Conservation (phyloP, 2,329 filamentous ascomycete genomes). For the Hirsutella thompsonii region DNA sequence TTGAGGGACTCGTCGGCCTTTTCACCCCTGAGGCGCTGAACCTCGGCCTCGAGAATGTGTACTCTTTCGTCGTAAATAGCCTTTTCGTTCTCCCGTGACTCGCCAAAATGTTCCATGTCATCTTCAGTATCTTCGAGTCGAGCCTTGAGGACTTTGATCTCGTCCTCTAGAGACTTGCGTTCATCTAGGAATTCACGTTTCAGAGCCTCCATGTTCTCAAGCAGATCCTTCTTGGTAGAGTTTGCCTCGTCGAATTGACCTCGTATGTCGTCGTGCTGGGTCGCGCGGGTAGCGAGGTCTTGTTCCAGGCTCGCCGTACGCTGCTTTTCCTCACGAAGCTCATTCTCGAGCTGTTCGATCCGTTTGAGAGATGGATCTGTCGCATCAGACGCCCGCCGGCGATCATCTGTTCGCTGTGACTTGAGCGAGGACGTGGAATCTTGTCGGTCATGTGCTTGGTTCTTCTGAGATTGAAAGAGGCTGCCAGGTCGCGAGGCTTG, state of each 20-base stretch:
- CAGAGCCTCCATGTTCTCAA: slow-evolving; percentile 87
- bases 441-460: slow-evolving; percentile 33
- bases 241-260: slow-evolving; percentile 72
- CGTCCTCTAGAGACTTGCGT: slow-evolving; percentile 67
- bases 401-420: slow-evolving; percentile 30
- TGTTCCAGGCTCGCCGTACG: slow-evolving; percentile 53
- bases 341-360: slow-evolving; percentile 58
- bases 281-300: slow-evolving; percentile 47
- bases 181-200: slow-evolving; percentile 82
- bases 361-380: slow-evolving; percentile 32
- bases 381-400: slow-evolving; percentile 31
- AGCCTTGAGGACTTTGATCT: slow-evolving; percentile 63
- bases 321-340: slow-evolving; percentile 63
- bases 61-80: slow-evolving; percentile 56
- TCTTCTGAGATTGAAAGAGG: slow-evolving; percentile 37
- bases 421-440: slow-evolving; percentile 36
- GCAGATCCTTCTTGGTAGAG: slow-evolving; percentile 83
- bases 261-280: slow-evolving; percentile 47
- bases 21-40: slow-evolving; percentile 50
- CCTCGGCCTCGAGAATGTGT: slow-evolving; percentile 54
- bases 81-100: slow-evolving; percentile 73
- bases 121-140: slow-evolving; percentile 84
- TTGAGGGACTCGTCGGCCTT: slow-evolving; percentile 44
- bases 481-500: slow-evolving; percentile 43
- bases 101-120: slow-evolving; percentile 73